These are phyloP conservation scores for Keqinozyma sinolaborantium DNA, from an alignment of 1,139 yeast genomes.

Conservation along the genomic window DNA sequence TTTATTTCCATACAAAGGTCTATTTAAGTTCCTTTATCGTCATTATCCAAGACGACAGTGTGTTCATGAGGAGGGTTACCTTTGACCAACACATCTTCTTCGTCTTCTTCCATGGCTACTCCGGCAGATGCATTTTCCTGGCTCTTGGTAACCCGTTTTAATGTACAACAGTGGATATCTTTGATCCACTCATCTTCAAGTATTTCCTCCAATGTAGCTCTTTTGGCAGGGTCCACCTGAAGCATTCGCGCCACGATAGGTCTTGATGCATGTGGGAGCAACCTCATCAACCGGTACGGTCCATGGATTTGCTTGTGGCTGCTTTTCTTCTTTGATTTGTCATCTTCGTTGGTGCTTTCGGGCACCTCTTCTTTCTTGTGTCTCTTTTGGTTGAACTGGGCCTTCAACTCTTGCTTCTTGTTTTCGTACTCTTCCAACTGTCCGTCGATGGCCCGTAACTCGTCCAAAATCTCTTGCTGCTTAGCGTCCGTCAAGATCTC, in stretches of 20 bases:
- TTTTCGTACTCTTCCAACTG: constrained; percentile 37
- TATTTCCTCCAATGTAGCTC: constrained; percentile 71
- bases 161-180: constrained; percentile 49
- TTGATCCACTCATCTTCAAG: constrained; percentile 69
- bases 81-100: constrained; percentile 32
- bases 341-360: constrained; percentile 8
- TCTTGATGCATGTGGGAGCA: constrained; percentile 84
- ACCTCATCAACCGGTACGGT: constrained; percentile 82
- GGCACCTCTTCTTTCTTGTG: constrained; percentile 9
- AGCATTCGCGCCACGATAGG: constrained; percentile 75
- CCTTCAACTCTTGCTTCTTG: constrained; percentile 33
- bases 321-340: constrained; percentile 21
- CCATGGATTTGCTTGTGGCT: constrained; percentile 57
- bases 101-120: constrained; percentile 35
- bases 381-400: constrained; percentile 21
- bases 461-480: constrained; percentile 26
- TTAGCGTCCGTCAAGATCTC: constrained; percentile 35
- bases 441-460: constrained; percentile 34
- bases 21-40: constrained; percentile 1
- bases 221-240: constrained; percentile 57
- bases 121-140: constrained; percentile 20
- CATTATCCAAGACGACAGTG: constrained; percentile 30
- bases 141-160: constrained; percentile 22
- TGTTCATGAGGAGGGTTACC: constrained; percentile 43
- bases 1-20: background rate